These are phyloP conservation scores for Ophiostoma ips DNA, from an alignment of 2,329 filamentous ascomycete genomes.

Conservation along the genomic window DNA sequence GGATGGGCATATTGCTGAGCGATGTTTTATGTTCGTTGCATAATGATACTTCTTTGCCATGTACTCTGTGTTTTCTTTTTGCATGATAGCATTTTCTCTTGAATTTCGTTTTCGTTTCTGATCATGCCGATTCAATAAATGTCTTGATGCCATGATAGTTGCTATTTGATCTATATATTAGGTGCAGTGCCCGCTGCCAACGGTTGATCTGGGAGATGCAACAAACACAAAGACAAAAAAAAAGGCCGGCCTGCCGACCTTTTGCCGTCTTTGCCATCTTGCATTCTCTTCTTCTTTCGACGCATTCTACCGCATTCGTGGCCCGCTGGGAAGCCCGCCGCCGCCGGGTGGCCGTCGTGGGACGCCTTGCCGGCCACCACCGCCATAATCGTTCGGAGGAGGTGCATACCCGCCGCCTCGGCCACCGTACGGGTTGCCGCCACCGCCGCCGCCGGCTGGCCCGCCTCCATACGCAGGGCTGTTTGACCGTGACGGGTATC, in stretches of 20 bases:
- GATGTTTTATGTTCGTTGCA: not conserved
- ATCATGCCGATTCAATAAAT: not conserved
- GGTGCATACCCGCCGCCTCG: slow-evolving; percentile 1
- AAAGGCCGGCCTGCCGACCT: not conserved
- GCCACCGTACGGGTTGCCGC: slow-evolving; percentile 19
- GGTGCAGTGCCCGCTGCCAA: too few species aligned
- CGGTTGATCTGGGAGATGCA: too few species aligned
- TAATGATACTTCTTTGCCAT: too few species aligned
- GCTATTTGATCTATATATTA: too few species aligned
- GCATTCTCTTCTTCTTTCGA: not conserved
- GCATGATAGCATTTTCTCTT: too few species aligned
- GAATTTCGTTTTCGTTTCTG: too few species aligned
- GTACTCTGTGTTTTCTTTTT: too few species aligned
- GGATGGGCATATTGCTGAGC: not conserved
- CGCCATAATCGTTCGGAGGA: not conserved
- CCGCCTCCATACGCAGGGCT: slow-evolving; percentile 17
- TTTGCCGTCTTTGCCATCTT: not conserved
- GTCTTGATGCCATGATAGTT: too few species aligned
- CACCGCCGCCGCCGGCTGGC: slow-evolving; percentile 20
- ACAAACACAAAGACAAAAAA: too few species aligned
- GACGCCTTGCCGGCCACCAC: slow-evolving; percentile 19
- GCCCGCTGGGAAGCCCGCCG: slow-evolving; percentile 28
- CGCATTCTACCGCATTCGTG: slow-evolving; percentile 26
- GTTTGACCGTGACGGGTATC: slow-evolving; percentile 31
- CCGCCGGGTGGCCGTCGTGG: slow-evolving; percentile 18